phyloP scores from a whole-genome alignment of 192 early-diverging fungal genomes.

The Borealophlyctis nickersoniae region DNA sequence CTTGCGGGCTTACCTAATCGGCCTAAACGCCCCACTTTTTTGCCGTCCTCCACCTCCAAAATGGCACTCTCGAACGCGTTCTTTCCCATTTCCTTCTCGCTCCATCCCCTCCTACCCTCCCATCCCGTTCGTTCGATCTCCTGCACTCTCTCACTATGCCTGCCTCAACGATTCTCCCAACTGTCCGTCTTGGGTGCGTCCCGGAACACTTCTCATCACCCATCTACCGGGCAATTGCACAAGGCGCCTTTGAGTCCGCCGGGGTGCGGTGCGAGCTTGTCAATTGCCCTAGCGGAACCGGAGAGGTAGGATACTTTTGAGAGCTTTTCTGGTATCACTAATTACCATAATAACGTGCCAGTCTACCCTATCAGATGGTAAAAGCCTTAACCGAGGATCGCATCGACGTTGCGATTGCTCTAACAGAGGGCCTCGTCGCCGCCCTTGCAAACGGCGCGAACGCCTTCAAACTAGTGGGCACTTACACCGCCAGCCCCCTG shows the following conservation, averaged over 20 bases:
- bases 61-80: too few relatives aligned
- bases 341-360: too few relatives aligned
- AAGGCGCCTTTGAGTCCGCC: slow-evolving; percentile 7
- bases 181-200: slow-evolving; percentile 46
- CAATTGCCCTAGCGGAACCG: slow-evolving; percentile 42
- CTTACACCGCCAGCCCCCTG: slow-evolving; percentile 73
- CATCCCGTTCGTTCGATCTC: too few relatives aligned
- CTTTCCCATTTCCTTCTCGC: too few relatives aligned
- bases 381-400: slow-evolving; percentile 66
- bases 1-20: too few relatives aligned
- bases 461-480: slow-evolving; percentile 73
- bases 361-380: slow-evolving; percentile 44
- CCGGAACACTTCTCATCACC: slow-evolving; percentile 55
- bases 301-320: slow-evolving; percentile 15
- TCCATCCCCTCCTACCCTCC: too few relatives aligned
- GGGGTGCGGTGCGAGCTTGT: slow-evolving; percentile 31
- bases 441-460: slow-evolving; percentile 42
- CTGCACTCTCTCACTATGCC: too few relatives aligned
- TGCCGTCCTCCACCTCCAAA: too few relatives aligned
- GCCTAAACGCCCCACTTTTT: too few relatives aligned
- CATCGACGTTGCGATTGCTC: slow-evolving; percentile 78
- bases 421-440: slow-evolving; percentile 81
- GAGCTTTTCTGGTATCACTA: too few relatives aligned
- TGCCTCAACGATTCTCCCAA: slow-evolving; percentile 1
- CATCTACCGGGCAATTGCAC: slow-evolving; percentile 28